Evolutionary conservation across 2,329 filamentous ascomycete genomes (phyloP).

Genomic region (Aspergillus transmontanensis): DNA sequence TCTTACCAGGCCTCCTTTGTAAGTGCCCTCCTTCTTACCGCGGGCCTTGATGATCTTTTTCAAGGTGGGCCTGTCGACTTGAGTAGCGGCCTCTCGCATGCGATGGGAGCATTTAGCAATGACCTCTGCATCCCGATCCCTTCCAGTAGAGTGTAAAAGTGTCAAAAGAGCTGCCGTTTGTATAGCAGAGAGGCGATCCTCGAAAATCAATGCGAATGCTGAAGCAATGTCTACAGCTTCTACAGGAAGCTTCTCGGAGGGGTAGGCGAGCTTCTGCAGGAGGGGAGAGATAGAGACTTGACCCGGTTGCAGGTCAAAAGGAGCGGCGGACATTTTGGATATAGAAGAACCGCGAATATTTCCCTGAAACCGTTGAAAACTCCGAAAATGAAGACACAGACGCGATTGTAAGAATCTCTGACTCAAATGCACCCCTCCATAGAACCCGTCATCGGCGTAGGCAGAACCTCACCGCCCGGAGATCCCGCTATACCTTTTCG

Average conservation of each 20-base stretch:
- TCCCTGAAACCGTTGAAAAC: neutral
- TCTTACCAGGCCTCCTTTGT: slow-evolving; percentile 80
- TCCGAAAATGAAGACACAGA: neutral
- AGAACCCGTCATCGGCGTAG: slow-evolving; percentile 17
- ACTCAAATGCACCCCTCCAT: neutral
- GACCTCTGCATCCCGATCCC: slow-evolving; percentile 82
- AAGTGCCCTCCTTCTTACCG: slow-evolving; percentile 69
- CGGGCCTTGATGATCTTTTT: slow-evolving; percentile 61
- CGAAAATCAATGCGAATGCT: slow-evolving; percentile 91
- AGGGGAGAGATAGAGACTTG: slow-evolving; percentile 51
- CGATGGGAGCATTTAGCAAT: slow-evolving; percentile 79
- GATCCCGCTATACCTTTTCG: slow-evolving; percentile 18
- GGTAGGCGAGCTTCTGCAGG: slow-evolving; percentile 50
- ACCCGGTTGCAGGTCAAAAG: slow-evolving; percentile 32
- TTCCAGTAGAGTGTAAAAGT: slow-evolving; percentile 85
- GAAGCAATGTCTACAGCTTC: slow-evolving; percentile 80
- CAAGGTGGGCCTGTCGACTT: slow-evolving; percentile 68
- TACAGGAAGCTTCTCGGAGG: slow-evolving; percentile 53
- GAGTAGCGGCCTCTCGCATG: slow-evolving; percentile 79
- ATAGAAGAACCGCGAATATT: too few relatives aligned
- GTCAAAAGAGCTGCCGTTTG: slow-evolving; percentile 87
- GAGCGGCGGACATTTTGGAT: slow-evolving; percentile 28
- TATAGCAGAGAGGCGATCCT: slow-evolving; percentile 81
- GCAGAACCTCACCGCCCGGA: slow-evolving; percentile 29
- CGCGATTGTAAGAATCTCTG: neutral